Evolutionary conservation across 176 grass and related monocot species (phyloP), one percentile per base, ranked within the genome.

Genomic region (Aegilops sharonensis): DNA sequence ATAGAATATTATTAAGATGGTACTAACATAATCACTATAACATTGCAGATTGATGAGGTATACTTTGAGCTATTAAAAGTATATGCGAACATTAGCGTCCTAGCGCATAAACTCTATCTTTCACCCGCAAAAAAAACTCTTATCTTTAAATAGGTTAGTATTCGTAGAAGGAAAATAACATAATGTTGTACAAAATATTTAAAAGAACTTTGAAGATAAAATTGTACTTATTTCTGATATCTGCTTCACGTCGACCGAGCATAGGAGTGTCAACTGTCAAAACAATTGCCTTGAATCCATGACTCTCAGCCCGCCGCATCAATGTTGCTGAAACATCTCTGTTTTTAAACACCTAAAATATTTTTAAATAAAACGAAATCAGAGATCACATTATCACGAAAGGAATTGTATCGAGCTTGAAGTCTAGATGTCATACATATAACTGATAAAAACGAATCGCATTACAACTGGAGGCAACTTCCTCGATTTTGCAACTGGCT

Each of bases 401-500:
- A 64, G 36, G 6, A 14, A 63, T 20, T 89, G 61, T 18, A 6
- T 79, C 6, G 14, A 59, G 14, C 21, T 80, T 52, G 64, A 63
- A 62, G 31, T 54, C n/a, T 61, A 63, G 9, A 29, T n/a, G 69
- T 62, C 83, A 77, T 95, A 96, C 97, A 87, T 96, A 94, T 94
- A 99, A 89, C 78, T 99, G 97, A 82, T 71, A 99, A 93, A 99
- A 99, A 42, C 92, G 92, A 91, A 94, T 60, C 31, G 87, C 90
- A 36, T 75, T 59, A 34, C 94, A 91, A 85, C 94, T 94, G 39
- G 87, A 95, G 64, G 85, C 90, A 81, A 99, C 94, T 18, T 99
- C 94, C 87, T 96, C 94, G 31, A 99, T 78, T 52, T 29, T 96
- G 88, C 88, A 94, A 78, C 39, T 94, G 23, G 97, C 91, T 71